These are phyloP conservation scores for Chrysopogon serrulatus DNA, from an alignment of 176 grass and related monocot genomes.

Conservation along the genomic window DNA sequence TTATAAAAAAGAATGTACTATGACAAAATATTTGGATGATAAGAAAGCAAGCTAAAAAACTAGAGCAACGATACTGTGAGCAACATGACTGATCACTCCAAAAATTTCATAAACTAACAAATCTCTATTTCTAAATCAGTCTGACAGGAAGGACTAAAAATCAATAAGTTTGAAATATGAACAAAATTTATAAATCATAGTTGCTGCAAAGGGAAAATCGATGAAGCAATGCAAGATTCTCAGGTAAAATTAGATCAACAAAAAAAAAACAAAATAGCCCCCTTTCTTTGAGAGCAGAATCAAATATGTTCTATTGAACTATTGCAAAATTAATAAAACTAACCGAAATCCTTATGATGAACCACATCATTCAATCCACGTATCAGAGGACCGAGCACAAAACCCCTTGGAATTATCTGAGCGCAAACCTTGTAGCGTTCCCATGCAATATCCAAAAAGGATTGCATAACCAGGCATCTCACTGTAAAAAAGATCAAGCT, in stretches of 20 bases:
- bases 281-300: background rate
- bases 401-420: slow-evolving; percentile 60
- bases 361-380: slow-evolving; percentile 81
- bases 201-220: slow-evolving; percentile 4
- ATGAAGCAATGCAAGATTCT: background rate
- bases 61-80: background rate
- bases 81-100: background rate
- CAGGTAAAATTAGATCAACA: background rate
- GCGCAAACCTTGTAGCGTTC: slow-evolving; percentile 31
- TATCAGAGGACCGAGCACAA: slow-evolving; percentile 79
- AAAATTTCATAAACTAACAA: background rate
- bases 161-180: slow-evolving; percentile 1
- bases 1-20: slow-evolving; percentile 2
- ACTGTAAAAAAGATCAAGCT: slow-evolving; percentile 55
- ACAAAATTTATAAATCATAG: background rate
- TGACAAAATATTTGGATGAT: slow-evolving; percentile 2
- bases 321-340: slow-evolving; percentile 44
- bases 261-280: slow-evolving; percentile 6
- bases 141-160: too few relatives aligned
- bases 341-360: slow-evolving; percentile 96
- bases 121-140: too few relatives aligned
- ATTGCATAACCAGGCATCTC: slow-evolving; percentile 83
- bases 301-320: background rate
- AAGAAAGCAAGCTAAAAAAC: background rate
- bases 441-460: slow-evolving; percentile 83